Base-by-base conservation (phyloP, 805 yeast genomes). In the Naumovozyma baii region DNA sequence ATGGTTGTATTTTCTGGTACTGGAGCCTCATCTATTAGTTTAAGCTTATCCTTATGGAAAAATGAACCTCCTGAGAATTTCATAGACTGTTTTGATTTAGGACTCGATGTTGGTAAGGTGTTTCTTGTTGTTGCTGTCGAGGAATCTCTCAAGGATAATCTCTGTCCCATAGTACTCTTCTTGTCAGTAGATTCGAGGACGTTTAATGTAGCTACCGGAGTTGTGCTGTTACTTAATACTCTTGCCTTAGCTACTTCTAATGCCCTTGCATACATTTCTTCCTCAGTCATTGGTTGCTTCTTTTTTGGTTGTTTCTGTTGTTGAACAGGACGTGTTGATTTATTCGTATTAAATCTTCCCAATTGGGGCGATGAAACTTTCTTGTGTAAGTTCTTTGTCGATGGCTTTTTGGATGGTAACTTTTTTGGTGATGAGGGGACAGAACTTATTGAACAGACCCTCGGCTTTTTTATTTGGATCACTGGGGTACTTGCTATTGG, bases 181-280 rank as follows among this genome's bases (percentile, higher is more conserved):
- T 31, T 9, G 3, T 31, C 25, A 4, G 25, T 10, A 12, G 15
- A 20, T 12, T n/a, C n/a, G n/a, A n/a, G n/a, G n/a, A n/a, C n/a
- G n/a, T n/a, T n/a, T n/a, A n/a, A n/a, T n/a, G n/a, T n/a, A n/a
- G n/a, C n/a, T n/a, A n/a, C n/a, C n/a, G n/a, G n/a, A n/a, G n/a
- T n/a, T n/a, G 20, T 17, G 18, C n/a, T 17, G n/a, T 37, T 37
- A n/a, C 44, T 15, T 49, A 76, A 76, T 1, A 78, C 82, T 42
- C 67, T 74, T 43, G 65, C 68, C 54, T 68, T 62, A 0, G 84
- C 83, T 12, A 72, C 70, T 45, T 70, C 71, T 44, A 70, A 63
- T 0, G 83, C 83, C 46, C 62, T 62, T 16, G 65, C 66, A 48
- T 77, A 78, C 66, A 76, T 63, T 45, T 76, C 80, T 31, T 68